Evolutionary conservation across 805 yeast genomes (phyloP), one percentile per base, ranked within the genome.

Genomic region (Zygotorulaspora danielsina): DNA sequence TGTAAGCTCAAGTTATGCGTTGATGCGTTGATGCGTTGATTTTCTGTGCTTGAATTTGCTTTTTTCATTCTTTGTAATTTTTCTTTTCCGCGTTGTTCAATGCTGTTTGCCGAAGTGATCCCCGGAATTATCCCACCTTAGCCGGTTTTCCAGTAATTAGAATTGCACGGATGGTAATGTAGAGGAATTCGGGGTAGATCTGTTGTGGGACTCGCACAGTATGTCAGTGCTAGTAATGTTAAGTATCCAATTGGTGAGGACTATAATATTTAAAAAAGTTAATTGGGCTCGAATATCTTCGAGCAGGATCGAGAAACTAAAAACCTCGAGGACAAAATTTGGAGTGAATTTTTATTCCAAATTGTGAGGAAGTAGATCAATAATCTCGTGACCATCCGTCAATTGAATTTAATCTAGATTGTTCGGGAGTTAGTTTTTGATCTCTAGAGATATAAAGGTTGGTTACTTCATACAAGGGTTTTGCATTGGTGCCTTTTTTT

Each of bases 81-180:
- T 27, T 27, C 18, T 27, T 27, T 27, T 27, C 31, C 31, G 31
- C 16, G 31, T 21, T 21, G 31, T 27, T 27, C 17, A 6, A 15
- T 12, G 4, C 6, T 4, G 31, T 12, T 27, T 27, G 31, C 31
- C 31, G 31, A 27, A n/a, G 5, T n/a, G 18, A 12, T 27, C 31
- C 31, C 31, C 31, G 31, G 31, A 27, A 27, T 27, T 27, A 15
- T 27, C 31, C 24, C 24, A 8, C 24, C n/a, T n/a, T 12, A 27
- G 31, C 31, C 31, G 31, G 31, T 27, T 27, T 27, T 15, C 15
- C 18, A 27, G 31, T 27, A 8, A 15, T 5, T 12, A 27, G 15
- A 12, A 27, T 15, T 27, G 31, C 31, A 27, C 31, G 31, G 31
- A 27, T 27, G 31, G 9, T n/a, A 15, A 15, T 27, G 18, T 9